Base-by-base conservation (phyloP, 257 asterid species). In the Plantago major region DNA sequence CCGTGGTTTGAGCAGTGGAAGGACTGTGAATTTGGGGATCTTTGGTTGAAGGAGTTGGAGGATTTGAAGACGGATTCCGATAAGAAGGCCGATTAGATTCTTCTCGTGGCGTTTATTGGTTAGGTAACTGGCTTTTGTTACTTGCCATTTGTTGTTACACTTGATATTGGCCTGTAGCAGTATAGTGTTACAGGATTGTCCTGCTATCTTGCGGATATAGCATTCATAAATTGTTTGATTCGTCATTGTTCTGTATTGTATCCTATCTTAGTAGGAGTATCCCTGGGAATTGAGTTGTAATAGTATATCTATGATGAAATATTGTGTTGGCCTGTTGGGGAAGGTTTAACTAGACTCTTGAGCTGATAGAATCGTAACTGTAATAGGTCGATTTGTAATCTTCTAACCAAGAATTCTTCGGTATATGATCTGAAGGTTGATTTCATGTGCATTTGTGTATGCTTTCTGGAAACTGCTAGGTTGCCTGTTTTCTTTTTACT, bases 1-100 rank as follows among this genome's bases (percentile, higher is more conserved):
- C 97, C 97, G 9, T 90, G 97, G 97, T 90, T 90, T 16, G 94
- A 90, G 74, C 87, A 82, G 49, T 90, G 95, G 93, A 87, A 81
- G 76, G 93, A 85, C 74, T 90, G 97, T 42, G 95, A 85, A 73
- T 87, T 90, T 74, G 95, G 86, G 45, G 89, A 81, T 73, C 61
- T 90, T 43, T 90, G 97, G 97, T 62, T 90, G 78, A 78, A 73
- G 55, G 95, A 87, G 72, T 76, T 87, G 77, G 85, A 83, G 49
- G 97, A 83, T 67, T 84, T 55, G 28, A 62, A 83, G 60, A 74
- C 74, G 73, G 65, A 58, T 13, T 28, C 45, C 10, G 71, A 12
- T 58, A 69, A 73, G 85, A 73, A 74, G 66, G 58, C 9, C 42
- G 74, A 69, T 55, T 75, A 2, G 10, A 8, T 46, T 43, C 49